These are phyloP conservation scores for Microsporum canis DNA, from an alignment of 2,329 filamentous ascomycete genomes.

Conservation along the genomic window DNA sequence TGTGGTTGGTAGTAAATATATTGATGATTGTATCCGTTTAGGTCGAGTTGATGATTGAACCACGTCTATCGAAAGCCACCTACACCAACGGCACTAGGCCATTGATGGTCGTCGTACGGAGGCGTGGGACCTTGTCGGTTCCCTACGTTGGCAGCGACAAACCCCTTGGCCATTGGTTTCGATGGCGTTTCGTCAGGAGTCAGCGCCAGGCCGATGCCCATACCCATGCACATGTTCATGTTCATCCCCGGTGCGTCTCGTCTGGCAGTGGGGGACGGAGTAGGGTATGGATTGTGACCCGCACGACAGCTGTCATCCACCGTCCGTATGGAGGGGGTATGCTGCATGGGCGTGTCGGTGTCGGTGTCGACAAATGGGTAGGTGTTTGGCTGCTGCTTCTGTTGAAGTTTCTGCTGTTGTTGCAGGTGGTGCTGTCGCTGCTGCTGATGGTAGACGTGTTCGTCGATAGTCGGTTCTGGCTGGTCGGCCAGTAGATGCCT, in stretches of 20 bases:
- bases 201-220: conserved; percentile 47
- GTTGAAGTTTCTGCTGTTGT: background rate
- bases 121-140: conserved; percentile 83
- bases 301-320: conserved; percentile 16
- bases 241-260: conserved; percentile 45
- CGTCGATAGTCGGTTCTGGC: conserved; percentile 1
- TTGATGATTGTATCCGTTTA: conserved; percentile 6
- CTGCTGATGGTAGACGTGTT: conserved; percentile 6
- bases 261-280: conserved; percentile 69
- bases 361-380: background rate
- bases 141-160: conserved; percentile 43
- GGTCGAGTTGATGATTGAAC: conserved; percentile 41
- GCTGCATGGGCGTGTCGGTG: background rate
- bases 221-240: background rate
- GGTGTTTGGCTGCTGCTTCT: background rate
- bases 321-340: conserved; percentile 9
- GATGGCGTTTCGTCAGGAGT: conserved; percentile 44
- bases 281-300: conserved; percentile 48
- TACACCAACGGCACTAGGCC: conserved; percentile 71
- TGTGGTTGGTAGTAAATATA: background rate
- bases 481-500: conserved; percentile 43
- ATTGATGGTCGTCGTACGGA: conserved; percentile 87
- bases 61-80: conserved; percentile 52
- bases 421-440: conserved; percentile 1
- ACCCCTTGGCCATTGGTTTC: conserved; percentile 59